These are phyloP conservation scores for Ganoderma leucocontextum DNA, from an alignment of 1,284 basidiomycete species.

Conservation along the genomic window DNA sequence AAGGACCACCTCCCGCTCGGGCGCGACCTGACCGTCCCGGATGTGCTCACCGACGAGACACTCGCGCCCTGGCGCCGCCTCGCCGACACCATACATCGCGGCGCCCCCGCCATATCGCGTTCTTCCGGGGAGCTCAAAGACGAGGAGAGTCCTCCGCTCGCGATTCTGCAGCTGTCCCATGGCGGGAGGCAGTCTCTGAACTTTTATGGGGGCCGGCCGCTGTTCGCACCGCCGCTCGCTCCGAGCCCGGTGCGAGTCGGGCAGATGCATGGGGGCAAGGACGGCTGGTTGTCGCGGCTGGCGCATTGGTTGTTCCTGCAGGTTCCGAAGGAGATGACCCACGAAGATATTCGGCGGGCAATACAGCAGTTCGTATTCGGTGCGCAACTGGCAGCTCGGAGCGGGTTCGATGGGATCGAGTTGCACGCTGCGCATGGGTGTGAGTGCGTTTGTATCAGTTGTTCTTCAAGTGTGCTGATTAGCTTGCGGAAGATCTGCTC, in stretches of 20 bases:
- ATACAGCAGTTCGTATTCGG: constrained; percentile 76
- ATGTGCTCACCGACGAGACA: constrained; percentile 48
- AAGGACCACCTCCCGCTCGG: constrained; percentile 79
- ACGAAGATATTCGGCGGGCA: constrained; percentile 67
- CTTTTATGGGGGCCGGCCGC: constrained; percentile 70
- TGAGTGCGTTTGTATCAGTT: constrained; percentile 46
- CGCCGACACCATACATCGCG: constrained; percentile 57
- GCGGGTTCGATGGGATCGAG: constrained; percentile 92
- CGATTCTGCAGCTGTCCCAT: constrained; percentile 89
- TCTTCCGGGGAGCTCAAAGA: neutral
- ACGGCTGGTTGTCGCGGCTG: constrained; percentile 44
- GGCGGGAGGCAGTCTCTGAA: constrained; percentile 87
- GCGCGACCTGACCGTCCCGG: constrained; percentile 79
- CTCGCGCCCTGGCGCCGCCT: constrained; percentile 61
- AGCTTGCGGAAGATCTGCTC: constrained; percentile 68
- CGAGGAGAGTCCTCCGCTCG: constrained; percentile 45
- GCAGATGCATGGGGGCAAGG: constrained; percentile 14
- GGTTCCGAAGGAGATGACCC: constrained; percentile 67
- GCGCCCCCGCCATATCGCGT: constrained; percentile 26
- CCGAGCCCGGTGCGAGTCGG: constrained; percentile 77
- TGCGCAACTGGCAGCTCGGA: constrained; percentile 68
- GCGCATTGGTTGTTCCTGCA: constrained; percentile 68
- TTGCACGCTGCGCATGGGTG: constrained; percentile 92
- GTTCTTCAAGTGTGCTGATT: constrained; percentile 16
- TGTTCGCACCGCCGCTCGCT: constrained; percentile 70